Conservation (phyloP, 2,329 filamentous ascomycete genomes). For the Phaeoacremonium minimum region DNA sequence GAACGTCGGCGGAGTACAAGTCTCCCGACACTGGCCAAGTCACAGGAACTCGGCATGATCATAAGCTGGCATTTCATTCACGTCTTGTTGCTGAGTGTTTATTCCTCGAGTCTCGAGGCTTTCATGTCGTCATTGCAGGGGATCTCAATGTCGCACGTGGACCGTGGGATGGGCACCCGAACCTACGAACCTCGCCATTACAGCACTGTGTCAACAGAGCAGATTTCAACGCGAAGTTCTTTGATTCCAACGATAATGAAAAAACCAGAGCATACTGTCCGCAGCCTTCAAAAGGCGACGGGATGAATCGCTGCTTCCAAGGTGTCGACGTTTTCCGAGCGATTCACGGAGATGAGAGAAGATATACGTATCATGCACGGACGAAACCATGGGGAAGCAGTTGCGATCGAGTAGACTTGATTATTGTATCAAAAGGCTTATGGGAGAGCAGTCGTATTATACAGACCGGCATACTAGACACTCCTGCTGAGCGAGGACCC, state of each 20-base stretch:
- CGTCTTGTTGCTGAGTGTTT: constrained; percentile 38
- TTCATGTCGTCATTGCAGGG: constrained; percentile 40
- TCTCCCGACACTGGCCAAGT: constrained; percentile 33
- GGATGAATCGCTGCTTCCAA: constrained; percentile 22
- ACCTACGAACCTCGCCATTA: constrained; percentile 33
- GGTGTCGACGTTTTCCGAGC: constrained; percentile 43
- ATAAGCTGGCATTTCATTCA: constrained; percentile 42
- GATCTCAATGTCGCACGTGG: constrained; percentile 47
- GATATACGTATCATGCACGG: constrained; percentile 45
- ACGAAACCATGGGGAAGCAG: constrained; percentile 38
- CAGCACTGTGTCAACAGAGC: constrained; percentile 45
- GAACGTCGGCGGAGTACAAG: constrained; percentile 40
- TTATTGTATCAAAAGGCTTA: constrained; percentile 35
- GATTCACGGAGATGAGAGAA: constrained; percentile 31
- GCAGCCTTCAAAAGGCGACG: constrained; percentile 8
- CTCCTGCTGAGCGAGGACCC: constrained; percentile 37
- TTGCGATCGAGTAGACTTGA: constrained; percentile 49
- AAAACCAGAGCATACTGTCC: constrained; percentile 8
- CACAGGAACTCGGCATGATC: constrained; percentile 42
- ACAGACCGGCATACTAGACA: constrained; percentile 26
- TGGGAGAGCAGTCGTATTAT: constrained; percentile 16
- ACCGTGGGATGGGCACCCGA: constrained; percentile 32
- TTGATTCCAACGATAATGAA: constrained; percentile 19
- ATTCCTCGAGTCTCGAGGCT: constrained; percentile 31
- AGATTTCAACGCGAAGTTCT: constrained; percentile 46